Percentiles rank a stretch among this genome's conserved stretches.
Conservation (phyloP, 768 basidiomycete species). For the Tricholoma sp. region DNA sequence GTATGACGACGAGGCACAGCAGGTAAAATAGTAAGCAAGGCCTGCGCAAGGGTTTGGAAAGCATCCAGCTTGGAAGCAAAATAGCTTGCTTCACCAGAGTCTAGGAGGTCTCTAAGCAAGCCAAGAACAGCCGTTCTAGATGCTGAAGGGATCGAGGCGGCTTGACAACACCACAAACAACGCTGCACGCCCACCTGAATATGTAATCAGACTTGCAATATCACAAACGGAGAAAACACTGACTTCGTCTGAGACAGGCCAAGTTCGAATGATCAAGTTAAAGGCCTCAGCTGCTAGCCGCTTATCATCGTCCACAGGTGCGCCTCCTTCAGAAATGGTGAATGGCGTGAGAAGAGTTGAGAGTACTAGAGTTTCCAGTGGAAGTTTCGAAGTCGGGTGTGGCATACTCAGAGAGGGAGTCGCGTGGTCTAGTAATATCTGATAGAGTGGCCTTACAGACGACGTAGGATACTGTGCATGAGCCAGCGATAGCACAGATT, state of each 20-base stretch:
- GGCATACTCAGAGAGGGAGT: constrained; percentile 24
- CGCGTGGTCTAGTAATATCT: constrained; percentile 41
- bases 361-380: constrained; percentile 55
- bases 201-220: neutral
- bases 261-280: constrained; percentile 51
- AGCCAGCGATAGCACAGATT: constrained; percentile 33
- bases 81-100: constrained; percentile 37
- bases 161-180: constrained; percentile 68
- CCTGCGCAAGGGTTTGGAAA: constrained; percentile 48
- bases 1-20: constrained; percentile 24
- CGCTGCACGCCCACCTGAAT: constrained; percentile 48
- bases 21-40: constrained; percentile 46
- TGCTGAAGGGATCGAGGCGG: constrained; percentile 38
- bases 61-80: constrained; percentile 35
- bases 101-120: constrained; percentile 42
- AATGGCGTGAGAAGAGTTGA: constrained; percentile 58
- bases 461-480: constrained; percentile 23
- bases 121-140: constrained; percentile 47
- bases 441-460: constrained; percentile 39
- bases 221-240: constrained; percentile 9
- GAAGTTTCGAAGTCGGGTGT: constrained; percentile 32
- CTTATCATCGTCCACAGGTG: constrained; percentile 45
- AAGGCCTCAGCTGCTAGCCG: constrained; percentile 56
- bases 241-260: constrained; percentile 56
- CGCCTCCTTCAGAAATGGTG: constrained; percentile 28